Evolutionary conservation across 1,284 basidiomycete species (phyloP).

Genomic region (Leccinum pallidistipes): DNA sequence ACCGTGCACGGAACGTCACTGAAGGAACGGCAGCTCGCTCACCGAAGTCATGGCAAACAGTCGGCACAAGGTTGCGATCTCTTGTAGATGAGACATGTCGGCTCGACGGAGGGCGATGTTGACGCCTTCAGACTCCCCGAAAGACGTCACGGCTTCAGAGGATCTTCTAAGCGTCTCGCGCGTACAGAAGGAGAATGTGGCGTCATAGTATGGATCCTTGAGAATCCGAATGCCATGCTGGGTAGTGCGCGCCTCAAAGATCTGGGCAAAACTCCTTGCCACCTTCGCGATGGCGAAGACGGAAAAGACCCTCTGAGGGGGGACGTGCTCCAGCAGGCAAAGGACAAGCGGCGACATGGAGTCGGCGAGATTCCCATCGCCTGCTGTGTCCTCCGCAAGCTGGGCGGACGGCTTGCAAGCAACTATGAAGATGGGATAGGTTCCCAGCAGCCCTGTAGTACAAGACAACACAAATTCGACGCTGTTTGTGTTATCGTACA

Average conservation of each 20-base stretch:
- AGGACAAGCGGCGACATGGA: conserved; percentile 37
- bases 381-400: conserved; percentile 24
- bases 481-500: conserved; percentile 28
- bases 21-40: conserved; percentile 27
- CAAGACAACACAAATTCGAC: conserved; percentile 61
- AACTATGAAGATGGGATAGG: conserved; percentile 62
- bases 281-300: conserved; percentile 59
- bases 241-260: conserved; percentile 45
- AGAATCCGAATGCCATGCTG: conserved; percentile 26
- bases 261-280: conserved; percentile 44
- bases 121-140: conserved; percentile 15
- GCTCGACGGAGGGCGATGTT: conserved; percentile 46
- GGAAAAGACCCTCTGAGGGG: conserved; percentile 58
- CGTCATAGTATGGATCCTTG: conserved; percentile 57
- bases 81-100: conserved; percentile 39
- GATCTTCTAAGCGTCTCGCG: conserved; percentile 38
- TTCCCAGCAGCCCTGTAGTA: conserved; percentile 50
- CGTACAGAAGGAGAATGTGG: conserved; percentile 59
- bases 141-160: conserved; percentile 18
- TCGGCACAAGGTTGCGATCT: conserved; percentile 49
- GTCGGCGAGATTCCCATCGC: conserved; percentile 33
- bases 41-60: conserved; percentile 62
- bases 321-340: conserved; percentile 32
- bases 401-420: conserved; percentile 37
- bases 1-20: neutral